These are phyloP conservation scores for Coffea eugenioides DNA, from an alignment of 257 asterid genomes.

Conservation along the genomic window DNA sequence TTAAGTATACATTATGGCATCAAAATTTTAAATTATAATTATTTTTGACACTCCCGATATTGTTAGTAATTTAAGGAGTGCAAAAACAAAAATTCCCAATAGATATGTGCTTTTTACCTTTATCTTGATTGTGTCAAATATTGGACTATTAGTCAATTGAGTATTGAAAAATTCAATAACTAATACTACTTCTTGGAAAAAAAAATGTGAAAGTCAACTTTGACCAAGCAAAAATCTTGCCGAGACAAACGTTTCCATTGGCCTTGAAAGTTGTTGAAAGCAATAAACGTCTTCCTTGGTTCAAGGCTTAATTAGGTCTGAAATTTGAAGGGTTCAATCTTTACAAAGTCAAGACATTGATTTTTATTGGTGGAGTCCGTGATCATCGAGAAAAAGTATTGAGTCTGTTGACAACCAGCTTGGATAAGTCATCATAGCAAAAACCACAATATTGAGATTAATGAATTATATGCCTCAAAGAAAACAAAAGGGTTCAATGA, in stretches of 20 bases:
- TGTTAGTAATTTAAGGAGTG: no score
- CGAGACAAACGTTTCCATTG: conserved; percentile 20
- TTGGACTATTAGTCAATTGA: not conserved
- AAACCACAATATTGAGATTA: no score
- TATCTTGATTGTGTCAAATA: not conserved
- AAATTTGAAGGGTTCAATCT: not conserved
- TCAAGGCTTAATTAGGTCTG: not conserved
- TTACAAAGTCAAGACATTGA: not conserved
- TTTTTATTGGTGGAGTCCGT: not conserved
- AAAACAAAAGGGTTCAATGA: no score
- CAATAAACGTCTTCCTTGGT: not conserved
- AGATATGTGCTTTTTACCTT: no score
- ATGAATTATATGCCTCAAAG: no score
- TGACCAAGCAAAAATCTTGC: conserved; percentile 29
- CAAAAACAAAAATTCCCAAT: no score
- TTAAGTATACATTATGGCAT: not conserved
- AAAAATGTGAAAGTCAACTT: not conserved
- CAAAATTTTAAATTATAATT: no score
- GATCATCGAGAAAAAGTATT: not conserved
- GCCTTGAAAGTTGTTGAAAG: not conserved
- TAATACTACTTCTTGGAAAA: not conserved
- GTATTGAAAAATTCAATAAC: not conserved
- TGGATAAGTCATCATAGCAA: no score
- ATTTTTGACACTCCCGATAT: no score
- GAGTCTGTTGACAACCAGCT: not conserved